Evolutionary conservation across 768 basidiomycete genomes (phyloP), one percentile per base, ranked within the genome.

Genomic region (Tephrocybe sp.): DNA sequence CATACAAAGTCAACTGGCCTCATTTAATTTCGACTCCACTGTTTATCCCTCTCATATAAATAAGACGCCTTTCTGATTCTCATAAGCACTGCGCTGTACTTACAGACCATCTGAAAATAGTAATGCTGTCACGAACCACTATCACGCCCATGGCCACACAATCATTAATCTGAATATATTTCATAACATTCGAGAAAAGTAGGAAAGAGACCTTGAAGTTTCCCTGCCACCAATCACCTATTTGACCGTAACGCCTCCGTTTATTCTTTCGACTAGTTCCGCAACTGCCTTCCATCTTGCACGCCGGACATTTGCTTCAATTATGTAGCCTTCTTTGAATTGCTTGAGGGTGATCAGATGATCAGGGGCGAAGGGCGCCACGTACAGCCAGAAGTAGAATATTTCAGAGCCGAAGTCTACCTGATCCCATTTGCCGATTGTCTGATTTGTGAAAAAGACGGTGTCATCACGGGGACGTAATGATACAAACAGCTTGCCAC

Each of bases 251-350:
- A 36, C 7, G 34, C 34, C 34, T 36, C n/a, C n/a, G n/a, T n/a
- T 36, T n/a, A 36, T 9, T 12, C 26, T 28, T 17, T 44, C 20
- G 18, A 32, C 26, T 4, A 4, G 12, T 11, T 48, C 53, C 14
- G 36, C 15, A 28, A 28, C 5, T 18, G 30, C 36, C n/a, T 32
- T 17, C 43, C 46, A 48, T 11, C 47, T n/a, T 8, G 10, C 8
- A 30, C 11, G 36, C 25, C 25, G 23, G 12, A 48, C 18, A 2
- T 8, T 9, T 15, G 7, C 37, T 17, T 48, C 28, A 15, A 48
- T 28, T 17, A 39, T 20, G n/a, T 48, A 48, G 6, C 46, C 46
- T 25, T 24, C 46, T 38, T 38, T 48, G n/a, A 48, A 48, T n/a
- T 23, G 25, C 21, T 39, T 48, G 7, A 48, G 10, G 2, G 46